Conservation (phyloP, 768 basidiomycete genomes). For the Panaeolus papilionaceus region DNA sequence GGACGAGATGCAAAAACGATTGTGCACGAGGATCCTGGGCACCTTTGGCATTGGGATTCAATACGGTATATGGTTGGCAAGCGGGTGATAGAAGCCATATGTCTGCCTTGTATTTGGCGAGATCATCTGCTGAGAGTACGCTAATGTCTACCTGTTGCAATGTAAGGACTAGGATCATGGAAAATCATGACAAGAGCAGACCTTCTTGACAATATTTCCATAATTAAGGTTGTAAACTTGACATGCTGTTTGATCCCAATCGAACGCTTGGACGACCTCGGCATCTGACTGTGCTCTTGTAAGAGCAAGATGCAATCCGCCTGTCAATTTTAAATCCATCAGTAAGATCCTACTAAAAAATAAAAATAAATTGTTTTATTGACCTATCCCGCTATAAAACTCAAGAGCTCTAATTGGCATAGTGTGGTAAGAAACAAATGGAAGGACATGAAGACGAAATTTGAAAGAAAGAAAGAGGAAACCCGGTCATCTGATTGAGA, state of each 20-base stretch:
- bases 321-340: constrained; percentile 39
- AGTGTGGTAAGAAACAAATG: background rate
- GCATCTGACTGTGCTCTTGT: constrained; percentile 53
- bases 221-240: constrained; percentile 72
- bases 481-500: constrained; percentile 10
- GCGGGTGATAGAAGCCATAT: constrained; percentile 84
- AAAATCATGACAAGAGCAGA: constrained; percentile 31
- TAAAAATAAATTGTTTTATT: constrained; percentile 17
- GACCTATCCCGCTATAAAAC: constrained; percentile 86
- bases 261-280: constrained; percentile 69
- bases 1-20: constrained; percentile 77
- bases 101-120: constrained; percentile 57
- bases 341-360: background rate
- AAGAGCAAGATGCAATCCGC: constrained; percentile 77
- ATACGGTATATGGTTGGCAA: constrained; percentile 84
- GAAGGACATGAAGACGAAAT: constrained; percentile 5
- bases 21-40: constrained; percentile 74
- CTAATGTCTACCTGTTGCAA: constrained; percentile 62
- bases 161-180: constrained; percentile 2
- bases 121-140: constrained; percentile 51
- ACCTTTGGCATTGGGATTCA: constrained; percentile 77
- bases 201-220: constrained; percentile 58
- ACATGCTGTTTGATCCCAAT: constrained; percentile 82
- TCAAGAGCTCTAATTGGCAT: constrained; percentile 53
- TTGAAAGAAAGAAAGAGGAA: background rate